Base-by-base conservation (phyloP, 441 rosid species). In the Arabidopsis hybrid region DNA sequence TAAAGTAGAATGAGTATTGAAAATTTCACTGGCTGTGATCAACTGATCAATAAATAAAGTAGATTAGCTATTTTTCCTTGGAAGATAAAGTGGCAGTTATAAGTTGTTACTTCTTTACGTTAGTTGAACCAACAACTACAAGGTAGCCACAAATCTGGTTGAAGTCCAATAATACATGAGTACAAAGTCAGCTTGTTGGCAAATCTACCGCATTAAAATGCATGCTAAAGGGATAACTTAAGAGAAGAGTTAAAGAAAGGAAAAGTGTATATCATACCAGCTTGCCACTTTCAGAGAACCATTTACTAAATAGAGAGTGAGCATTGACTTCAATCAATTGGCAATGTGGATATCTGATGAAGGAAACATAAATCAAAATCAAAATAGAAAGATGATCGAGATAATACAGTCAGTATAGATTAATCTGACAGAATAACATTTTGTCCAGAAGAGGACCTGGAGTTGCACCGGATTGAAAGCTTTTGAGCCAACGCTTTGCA, bases 211-310 rank as follows among this genome's bases (percentile, higher is more conserved):
- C 4, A 12, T 40, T 40, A 21, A 40, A 40, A 59, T 59, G 68
- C 68, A 71, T 40, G 68, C 62, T 47, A 38, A 60, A 77, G 73
- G 31, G 17, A 72, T 52, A 72, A 64, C 17, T 5, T 71, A 65
- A 50, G 63, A 65, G 26, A 31, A 49, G 67, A 14, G 49, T 5
- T 31, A 49, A 55, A 18, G 52, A 62, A 42, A 40, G 69, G 18
- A 11, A 1, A 55, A 13, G 43, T 65, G 1, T 65, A 36, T 16
- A 43, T 80, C 91, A 17, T 85, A 93, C 99, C 96, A 92, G 82
- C 76, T 95, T 92, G 80, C 99, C 98, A 73, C 99, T 95, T 81
- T 95, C 99, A 49, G 99, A 95, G 83, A 95, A 95, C 99, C 99
- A 95, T 88, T 95, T 95, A 78, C 99, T 93, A 74, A 95, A 95